Evolutionary conservation across 495 filamentous ascomycete genomes (phyloP).

Genomic region (Elaphomyces granulatus): DNA sequence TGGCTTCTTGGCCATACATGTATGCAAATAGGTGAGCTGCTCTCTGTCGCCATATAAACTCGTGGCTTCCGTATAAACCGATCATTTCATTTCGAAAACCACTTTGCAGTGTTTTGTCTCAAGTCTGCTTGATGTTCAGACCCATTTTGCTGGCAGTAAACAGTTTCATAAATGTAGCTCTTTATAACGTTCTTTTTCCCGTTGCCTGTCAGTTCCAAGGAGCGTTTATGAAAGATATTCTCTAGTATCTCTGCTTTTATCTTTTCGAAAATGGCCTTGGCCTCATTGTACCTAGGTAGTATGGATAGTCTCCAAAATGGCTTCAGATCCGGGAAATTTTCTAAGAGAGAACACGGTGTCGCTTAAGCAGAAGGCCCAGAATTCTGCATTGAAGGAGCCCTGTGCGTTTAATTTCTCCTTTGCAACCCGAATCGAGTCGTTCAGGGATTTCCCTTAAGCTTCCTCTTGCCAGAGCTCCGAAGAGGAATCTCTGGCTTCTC

Average conservation of each 20-base stretch:
- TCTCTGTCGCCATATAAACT: not conserved
- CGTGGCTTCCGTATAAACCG: not conserved
- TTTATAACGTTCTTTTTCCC: not conserved
- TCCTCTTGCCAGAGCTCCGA: not conserved
- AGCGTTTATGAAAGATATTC: not conserved
- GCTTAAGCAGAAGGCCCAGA: not conserved
- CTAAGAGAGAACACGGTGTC: not conserved
- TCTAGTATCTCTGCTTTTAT: not conserved
- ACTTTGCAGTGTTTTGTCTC: not conserved
- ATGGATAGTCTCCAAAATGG: not conserved
- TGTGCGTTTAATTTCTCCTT: not conserved
- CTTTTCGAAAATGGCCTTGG: not conserved
- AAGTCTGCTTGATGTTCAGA: not conserved
- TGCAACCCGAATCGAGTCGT: not conserved
- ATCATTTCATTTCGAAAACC: not conserved
- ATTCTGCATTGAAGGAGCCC: not conserved
- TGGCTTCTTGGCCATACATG: conserved; percentile 8
- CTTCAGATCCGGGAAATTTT: not conserved
- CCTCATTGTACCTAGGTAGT: no score
- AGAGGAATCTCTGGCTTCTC: not conserved
- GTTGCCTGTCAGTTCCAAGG: not conserved
- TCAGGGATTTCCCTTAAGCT: not conserved
- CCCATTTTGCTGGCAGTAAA: not conserved
- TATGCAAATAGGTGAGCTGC: conserved; percentile 8
- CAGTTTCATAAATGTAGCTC: no score